Percentiles rank a stretch among this genome's conserved stretches.
phyloP scores from a whole-genome alignment of 2,329 filamentous ascomycete genomes.

The Colletotrichum liriopes region DNA sequence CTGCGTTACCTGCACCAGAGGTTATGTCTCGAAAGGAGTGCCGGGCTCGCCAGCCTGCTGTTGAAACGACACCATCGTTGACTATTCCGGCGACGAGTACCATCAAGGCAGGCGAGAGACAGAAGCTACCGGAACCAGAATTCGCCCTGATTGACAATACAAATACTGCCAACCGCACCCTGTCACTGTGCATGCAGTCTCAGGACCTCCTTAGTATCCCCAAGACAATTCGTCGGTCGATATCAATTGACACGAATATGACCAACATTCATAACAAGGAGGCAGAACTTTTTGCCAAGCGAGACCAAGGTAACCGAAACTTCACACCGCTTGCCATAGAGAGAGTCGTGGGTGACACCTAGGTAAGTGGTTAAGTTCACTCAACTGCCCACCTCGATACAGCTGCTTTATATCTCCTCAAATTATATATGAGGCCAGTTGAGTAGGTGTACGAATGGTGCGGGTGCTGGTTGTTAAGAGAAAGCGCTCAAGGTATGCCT shows the following conservation, averaged over 20 bases:
- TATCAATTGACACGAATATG: not conserved
- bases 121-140: not conserved
- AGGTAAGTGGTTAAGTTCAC: not conserved
- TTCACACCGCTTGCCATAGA: not conserved
- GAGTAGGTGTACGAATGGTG: not conserved
- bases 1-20: conserved; percentile 52
- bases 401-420: not conserved
- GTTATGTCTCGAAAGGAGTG: conserved; percentile 64
- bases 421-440: not conserved
- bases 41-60: conserved; percentile 32
- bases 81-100: no score
- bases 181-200: not conserved
- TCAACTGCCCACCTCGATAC: not conserved
- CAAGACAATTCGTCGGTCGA: not conserved
- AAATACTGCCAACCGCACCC: not conserved
- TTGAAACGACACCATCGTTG: not conserved
- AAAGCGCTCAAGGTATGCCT: not conserved
- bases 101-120: not conserved
- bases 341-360: not conserved
- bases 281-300: not conserved
- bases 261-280: not conserved
- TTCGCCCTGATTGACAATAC: not conserved
- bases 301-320: not conserved
- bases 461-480: not conserved
- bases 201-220: not conserved